Base-by-base conservation (phyloP, 163 green algal genomes). In the Scenedesmus sp. region DNA sequence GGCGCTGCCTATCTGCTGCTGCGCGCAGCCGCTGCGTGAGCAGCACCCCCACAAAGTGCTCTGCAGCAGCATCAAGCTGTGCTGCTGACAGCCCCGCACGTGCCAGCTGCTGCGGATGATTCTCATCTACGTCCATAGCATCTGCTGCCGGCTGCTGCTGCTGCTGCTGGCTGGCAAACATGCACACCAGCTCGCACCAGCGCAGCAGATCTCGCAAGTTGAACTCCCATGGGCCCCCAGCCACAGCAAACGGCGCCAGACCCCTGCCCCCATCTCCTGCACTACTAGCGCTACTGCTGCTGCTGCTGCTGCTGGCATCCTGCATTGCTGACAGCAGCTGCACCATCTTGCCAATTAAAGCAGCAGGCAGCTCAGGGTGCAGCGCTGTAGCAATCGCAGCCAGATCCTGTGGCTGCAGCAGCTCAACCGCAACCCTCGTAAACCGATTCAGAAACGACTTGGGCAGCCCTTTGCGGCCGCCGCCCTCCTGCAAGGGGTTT, bases 401-500 rank as follows among this genome's bases (percentile, higher is more conserved):
- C 70, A 99, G 92, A 94, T 99, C 98, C 1, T 93, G 74, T 0
- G 89, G 77, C 59, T 93, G 73, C 89, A 99, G 96, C 67, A 97
- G 92, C 87, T 99, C 97, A 55, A 99, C 95, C 77, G 96, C 93
- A 55, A 99, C 97, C 20, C 97, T 95, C 1, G 96, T 98, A 96
- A 99, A 99, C 86, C 98, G 95, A 94, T 99, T 99, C 52, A 99
- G 96, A 94, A 99, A 99, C 15, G 97, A 99, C 85, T 96, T 97
- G 57, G 98, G 98, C 88, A 99, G 96, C n/a, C 98, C 98, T 93
- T 99, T 99, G 84, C 98, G 95, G 23, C 98, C 98, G 15, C 98
- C 98, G 15, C 98, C 98, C 94, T 99, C 97, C 89, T 98, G 94
- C 87, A 97, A 57, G 3, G 96, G 96, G 92, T 99, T 99, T 94